phyloP scores from a whole-genome alignment of 1,139 yeast genomes.

The Taphrina communis region DNA sequence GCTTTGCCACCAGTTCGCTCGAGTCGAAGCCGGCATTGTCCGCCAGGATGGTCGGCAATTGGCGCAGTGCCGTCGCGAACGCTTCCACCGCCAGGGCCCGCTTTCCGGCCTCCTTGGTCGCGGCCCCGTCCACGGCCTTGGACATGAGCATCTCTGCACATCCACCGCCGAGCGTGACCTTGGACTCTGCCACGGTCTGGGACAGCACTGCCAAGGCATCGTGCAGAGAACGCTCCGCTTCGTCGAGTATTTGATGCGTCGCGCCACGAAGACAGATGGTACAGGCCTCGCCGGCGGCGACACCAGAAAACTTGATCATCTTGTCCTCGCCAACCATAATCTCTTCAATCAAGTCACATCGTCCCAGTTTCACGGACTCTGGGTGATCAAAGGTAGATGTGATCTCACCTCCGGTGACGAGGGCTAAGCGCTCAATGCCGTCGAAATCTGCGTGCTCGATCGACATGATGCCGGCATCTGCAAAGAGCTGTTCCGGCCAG shows the following conservation, averaged over 20 bases:
- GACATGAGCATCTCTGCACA: slow-evolving; percentile 98
- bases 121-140: slow-evolving; percentile 93
- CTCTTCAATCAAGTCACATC: slow-evolving; percentile 89
- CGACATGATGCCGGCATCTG: slow-evolving; percentile 85
- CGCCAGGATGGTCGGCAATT: slow-evolving; percentile 91
- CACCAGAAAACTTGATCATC: slow-evolving; percentile 87
- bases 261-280: slow-evolving; percentile 94
- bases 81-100: slow-evolving; percentile 93
- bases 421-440: slow-evolving; percentile 94
- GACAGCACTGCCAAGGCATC: slow-evolving; percentile 95
- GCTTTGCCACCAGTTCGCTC: slow-evolving; percentile 85
- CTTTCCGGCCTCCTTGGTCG: slow-evolving; percentile 92
- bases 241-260: slow-evolving; percentile 92
- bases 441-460: slow-evolving; percentile 99
- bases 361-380: slow-evolving; percentile 80
- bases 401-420: slow-evolving; percentile 98
- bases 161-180: slow-evolving; percentile 96
- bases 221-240: slow-evolving; percentile 95
- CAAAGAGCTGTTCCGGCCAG: slow-evolving; percentile 94
- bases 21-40: slow-evolving; percentile 98
- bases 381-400: slow-evolving; percentile 96
- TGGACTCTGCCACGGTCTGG: slow-evolving; percentile 93
- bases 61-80: slow-evolving; percentile 91
- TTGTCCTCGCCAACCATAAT: slow-evolving; percentile 86
- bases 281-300: slow-evolving; percentile 95